phyloP scores from a whole-genome alignment of 371 early-diverging fungal species.

The Parasitella parasitica region DNA sequence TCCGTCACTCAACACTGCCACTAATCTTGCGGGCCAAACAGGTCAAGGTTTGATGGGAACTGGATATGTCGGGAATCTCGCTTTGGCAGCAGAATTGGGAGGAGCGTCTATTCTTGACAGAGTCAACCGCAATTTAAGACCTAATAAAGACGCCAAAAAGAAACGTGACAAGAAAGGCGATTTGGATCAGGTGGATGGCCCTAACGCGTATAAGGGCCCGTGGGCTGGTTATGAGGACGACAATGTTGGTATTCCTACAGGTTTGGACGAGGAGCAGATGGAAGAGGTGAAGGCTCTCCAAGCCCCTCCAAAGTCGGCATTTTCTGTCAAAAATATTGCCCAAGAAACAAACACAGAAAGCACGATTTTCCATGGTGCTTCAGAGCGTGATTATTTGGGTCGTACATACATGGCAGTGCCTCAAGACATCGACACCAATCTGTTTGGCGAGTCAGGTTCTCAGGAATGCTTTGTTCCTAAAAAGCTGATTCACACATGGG shows the following conservation, averaged over 20 bases:
- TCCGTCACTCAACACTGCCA: conserved; percentile 58
- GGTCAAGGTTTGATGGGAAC: conserved; percentile 60
- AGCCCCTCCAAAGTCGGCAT: conserved; percentile 23
- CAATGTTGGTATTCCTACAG: conserved; percentile 55
- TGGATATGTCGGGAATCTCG: conserved; percentile 72
- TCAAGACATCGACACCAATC: conserved; percentile 76
- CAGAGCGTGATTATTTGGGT: conserved; percentile 87
- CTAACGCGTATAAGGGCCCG: conserved; percentile 86
- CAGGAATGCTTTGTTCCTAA: conserved; percentile 89
- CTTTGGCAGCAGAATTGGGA: conserved; percentile 44
- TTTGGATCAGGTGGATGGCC: conserved; percentile 72
- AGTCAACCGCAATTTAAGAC: conserved; percentile 46
- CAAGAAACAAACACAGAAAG: conserved; percentile 59
- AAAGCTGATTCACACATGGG: conserved; percentile 85
- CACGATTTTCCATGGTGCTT: conserved; percentile 74
- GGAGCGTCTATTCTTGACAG: conserved; percentile 60
- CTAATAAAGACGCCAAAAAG: conserved; percentile 53
- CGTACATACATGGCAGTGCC: conserved; percentile 95
- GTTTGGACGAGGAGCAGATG: conserved; percentile 58
- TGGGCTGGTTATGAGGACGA: conserved; percentile 96
- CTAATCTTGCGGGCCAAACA: conserved; percentile 49
- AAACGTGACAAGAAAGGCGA: conserved; percentile 83
- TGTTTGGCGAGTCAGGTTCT: conserved; percentile 71
- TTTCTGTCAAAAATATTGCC: conserved; percentile 30
- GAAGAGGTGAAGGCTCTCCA: conserved; percentile 23